These are phyloP conservation scores for Neonectria faginata DNA, from an alignment of 2,329 filamentous ascomycete genomes.

Conservation along the genomic window DNA sequence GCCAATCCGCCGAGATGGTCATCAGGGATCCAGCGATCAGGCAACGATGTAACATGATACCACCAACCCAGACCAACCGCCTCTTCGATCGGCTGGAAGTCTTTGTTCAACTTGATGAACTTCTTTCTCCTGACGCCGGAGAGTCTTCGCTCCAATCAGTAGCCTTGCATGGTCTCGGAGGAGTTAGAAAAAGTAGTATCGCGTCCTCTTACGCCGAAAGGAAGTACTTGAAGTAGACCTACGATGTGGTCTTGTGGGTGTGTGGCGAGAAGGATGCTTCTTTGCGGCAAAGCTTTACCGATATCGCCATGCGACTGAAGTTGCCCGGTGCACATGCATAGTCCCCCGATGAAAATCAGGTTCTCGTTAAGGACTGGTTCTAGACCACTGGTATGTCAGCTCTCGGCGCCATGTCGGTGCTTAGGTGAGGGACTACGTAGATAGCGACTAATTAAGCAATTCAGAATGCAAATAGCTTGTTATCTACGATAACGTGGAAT, in stretches of 20 bases:
- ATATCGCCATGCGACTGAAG: slow-evolving; percentile 28
- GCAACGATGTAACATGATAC: no score
- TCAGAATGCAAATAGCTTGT: slow-evolving; percentile 8
- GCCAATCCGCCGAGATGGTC: no score
- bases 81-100: slow-evolving; percentile 22
- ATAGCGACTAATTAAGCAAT: no score
- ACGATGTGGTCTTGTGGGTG: slow-evolving; percentile 26
- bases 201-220: slow-evolving; percentile 22
- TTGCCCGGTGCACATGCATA: slow-evolving; percentile 3
- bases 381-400: slow-evolving; percentile 18
- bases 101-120: slow-evolving; percentile 10
- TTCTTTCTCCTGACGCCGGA: not conserved
- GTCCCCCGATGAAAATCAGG: slow-evolving; percentile 23
- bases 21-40: no score
- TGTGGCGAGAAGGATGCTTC: slow-evolving; percentile 15
- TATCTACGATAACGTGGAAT: no score
- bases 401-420: slow-evolving; percentile 7
- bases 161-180: slow-evolving; percentile 27
- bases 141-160: slow-evolving; percentile 16
- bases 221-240: not conserved
- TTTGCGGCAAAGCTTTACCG: slow-evolving; percentile 29
- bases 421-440: no score
- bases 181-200: slow-evolving; percentile 30
- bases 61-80: no score
- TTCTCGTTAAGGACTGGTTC: slow-evolving; percentile 28